Evolutionary conservation across 352 stramenopile species (phyloP).

Genomic region (Pythium pyrilobum): DNA sequence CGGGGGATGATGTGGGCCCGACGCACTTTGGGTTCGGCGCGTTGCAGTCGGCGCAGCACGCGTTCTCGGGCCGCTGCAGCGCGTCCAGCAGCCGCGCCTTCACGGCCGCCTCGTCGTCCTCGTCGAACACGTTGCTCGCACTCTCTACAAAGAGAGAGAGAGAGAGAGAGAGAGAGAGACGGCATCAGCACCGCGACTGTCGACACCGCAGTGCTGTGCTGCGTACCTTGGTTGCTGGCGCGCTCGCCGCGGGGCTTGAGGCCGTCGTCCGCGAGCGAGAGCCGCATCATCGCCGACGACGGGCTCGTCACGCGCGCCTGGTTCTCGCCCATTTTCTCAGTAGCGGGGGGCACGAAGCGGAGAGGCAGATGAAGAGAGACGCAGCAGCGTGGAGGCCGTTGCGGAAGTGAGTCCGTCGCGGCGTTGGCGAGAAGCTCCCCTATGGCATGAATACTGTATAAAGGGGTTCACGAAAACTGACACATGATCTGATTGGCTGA

Average conservation of each 20-base stretch:
- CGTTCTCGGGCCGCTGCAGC: slow-evolving; percentile 49
- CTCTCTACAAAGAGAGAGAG: neutral
- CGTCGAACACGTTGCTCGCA: slow-evolving; percentile 9
- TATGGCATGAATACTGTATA: no score
- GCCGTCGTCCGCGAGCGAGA: slow-evolving; percentile 11
- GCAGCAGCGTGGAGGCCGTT: neutral
- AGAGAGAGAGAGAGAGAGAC: neutral
- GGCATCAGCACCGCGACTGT: neutral
- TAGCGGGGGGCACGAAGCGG: no score
- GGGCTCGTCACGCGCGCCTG: slow-evolving; percentile 4
- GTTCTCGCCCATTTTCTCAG: slow-evolving; percentile 9
- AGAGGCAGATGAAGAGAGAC: neutral
- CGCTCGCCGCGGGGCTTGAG: neutral
- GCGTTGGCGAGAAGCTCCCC: no score
- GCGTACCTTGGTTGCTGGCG: slow-evolving; percentile 13
- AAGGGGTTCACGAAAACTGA: slow-evolving; percentile 12
- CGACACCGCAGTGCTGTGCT: neutral
- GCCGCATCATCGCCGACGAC: slow-evolving; percentile 12
- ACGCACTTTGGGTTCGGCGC: slow-evolving; percentile 52
- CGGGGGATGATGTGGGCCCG: neutral
- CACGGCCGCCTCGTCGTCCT: slow-evolving; percentile 25
- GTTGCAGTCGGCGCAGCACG: slow-evolving; percentile 60
- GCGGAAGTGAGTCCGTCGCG: no score
- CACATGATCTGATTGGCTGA: slow-evolving; percentile 11
- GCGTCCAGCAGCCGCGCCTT: slow-evolving; percentile 39